Base-by-base conservation (phyloP, 345 rosid genomes). In the Pseudoturritis turrita region DNA sequence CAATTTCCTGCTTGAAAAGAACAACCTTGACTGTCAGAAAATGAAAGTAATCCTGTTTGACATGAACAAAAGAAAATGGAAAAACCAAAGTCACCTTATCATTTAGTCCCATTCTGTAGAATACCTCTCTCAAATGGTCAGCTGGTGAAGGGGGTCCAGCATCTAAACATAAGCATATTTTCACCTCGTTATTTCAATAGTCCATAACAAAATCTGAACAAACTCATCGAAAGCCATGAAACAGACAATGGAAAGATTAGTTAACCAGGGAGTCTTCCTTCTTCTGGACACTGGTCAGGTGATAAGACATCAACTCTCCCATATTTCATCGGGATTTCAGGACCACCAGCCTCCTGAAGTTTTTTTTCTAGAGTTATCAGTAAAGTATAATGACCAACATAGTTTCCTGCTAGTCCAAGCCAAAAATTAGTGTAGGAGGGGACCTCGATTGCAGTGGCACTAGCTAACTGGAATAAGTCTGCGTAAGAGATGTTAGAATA, bases 231-330 rank as follows among this genome's bases (percentile, higher is more conserved):
- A 33, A 47, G 63, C 33, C 58, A 62, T 10, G 73, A 25, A 69
- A 69, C 79, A 68, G 79, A 61, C 70, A 61, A 25, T 60, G 68
- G 44, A 50, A 62, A 61, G 63, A 57, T 77, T 45, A 50, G 85
- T 87, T 68, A 67, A 94, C 98, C 95, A 62, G 97, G 98, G 83
- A 94, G 97, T 77, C 97, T 89, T 74, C 97, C 98, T 81, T 94
- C 98, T 79, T 94, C 97, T 46, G 98, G 98, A 67, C 97, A 91
- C 66, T 88, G 82, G 1, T 87, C 86, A 70, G 98, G 93, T 44
- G 74, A 74, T 15, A 83, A 77, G 41, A 85, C 87, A 72, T 94
- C 98, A 41, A 88, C 96, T 78, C 96, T 85, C 74, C 97, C 98
- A 77, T 94, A 94, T 67, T 84, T 94, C 96, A 91, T 94, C 14